Evolutionary conservation across 345 rosid genomes (phyloP).

Genomic region (Cardamine occulta): DNA sequence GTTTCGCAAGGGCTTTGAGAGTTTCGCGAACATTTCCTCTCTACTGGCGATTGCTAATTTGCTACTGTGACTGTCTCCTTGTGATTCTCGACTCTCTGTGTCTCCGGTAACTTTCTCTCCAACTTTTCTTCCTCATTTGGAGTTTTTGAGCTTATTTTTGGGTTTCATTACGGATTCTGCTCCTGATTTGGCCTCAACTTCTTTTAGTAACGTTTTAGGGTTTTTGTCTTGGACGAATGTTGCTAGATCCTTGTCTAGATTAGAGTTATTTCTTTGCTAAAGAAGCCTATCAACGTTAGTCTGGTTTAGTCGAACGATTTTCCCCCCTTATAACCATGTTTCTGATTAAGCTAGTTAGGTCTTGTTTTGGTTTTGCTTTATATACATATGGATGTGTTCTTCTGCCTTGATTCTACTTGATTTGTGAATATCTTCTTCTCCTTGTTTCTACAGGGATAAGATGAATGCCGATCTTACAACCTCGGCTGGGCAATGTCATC

Average conservation of each 20-base stretch:
- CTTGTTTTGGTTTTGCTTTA: neutral
- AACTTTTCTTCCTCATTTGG: neutral
- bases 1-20: too few relatives aligned
- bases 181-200: neutral
- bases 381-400: neutral
- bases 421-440: neutral
- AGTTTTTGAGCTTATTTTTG: neutral
- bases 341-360: neutral
- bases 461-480: neutral
- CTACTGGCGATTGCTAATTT: neutral
- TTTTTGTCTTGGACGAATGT: too few relatives aligned
- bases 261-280: neutral
- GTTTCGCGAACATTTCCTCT: too few relatives aligned
- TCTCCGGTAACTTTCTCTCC: slow-evolving; percentile 2
- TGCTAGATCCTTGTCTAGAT: too few relatives aligned
- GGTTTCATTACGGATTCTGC: neutral
- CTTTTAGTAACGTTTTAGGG: too few relatives aligned
- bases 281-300: too few relatives aligned
- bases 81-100: neutral
- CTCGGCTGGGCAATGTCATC: neutral
- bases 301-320: neutral
- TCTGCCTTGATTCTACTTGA: neutral
- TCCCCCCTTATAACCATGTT: neutral
- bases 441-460: neutral
- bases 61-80: neutral